Evolutionary conservation across 805 yeast species (phyloP).

Genomic region (Candida pseudoglaebosa): DNA sequence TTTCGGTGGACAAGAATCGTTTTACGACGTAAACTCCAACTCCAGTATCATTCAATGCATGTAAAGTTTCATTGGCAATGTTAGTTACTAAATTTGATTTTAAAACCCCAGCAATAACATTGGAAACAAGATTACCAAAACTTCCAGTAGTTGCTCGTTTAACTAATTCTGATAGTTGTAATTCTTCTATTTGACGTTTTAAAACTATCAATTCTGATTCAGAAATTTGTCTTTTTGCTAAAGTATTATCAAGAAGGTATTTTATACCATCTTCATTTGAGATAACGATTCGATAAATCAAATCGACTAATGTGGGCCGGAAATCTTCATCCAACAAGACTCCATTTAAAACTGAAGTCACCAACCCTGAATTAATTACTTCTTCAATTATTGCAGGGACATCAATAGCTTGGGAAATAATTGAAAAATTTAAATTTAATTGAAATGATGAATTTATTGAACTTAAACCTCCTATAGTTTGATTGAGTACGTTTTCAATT

Average conservation of each 20-base stretch:
- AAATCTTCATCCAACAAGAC: conserved; percentile 30
- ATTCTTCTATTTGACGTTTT: conserved; percentile 12
- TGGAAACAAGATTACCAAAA: conserved; percentile 24
- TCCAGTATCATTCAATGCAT: conserved; percentile 40
- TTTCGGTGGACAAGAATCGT: conserved; percentile 28
- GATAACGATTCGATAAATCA: conserved; percentile 27
- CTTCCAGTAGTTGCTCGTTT: conserved; percentile 16
- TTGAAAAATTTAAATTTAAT: conserved; percentile 1
- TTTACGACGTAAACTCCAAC: conserved; percentile 35
- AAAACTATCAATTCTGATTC: neutral
- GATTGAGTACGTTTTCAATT: conserved; percentile 26
- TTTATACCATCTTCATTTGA: conserved; percentile 25
- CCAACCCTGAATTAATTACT: conserved; percentile 32
- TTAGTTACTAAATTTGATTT: conserved; percentile 22
- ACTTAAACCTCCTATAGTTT: conserved; percentile 19
- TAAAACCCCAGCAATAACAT: conserved; percentile 25
- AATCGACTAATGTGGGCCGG: conserved; percentile 29
- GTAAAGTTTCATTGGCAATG: conserved; percentile 17
- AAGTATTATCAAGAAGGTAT: conserved; percentile 19
- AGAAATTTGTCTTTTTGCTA: conserved; percentile 16
- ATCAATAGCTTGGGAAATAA: conserved; percentile 12
- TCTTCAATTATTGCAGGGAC: conserved; percentile 18
- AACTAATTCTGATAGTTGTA: conserved; percentile 4
- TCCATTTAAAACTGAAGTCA: conserved; percentile 32
- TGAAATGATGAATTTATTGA: conserved; percentile 5